A percentile compares a stretch with the other conserved stretches of the same genome.
Evolutionary conservation across 345 rosid genomes (phyloP).

Genomic region (Isatis tinctoria): DNA sequence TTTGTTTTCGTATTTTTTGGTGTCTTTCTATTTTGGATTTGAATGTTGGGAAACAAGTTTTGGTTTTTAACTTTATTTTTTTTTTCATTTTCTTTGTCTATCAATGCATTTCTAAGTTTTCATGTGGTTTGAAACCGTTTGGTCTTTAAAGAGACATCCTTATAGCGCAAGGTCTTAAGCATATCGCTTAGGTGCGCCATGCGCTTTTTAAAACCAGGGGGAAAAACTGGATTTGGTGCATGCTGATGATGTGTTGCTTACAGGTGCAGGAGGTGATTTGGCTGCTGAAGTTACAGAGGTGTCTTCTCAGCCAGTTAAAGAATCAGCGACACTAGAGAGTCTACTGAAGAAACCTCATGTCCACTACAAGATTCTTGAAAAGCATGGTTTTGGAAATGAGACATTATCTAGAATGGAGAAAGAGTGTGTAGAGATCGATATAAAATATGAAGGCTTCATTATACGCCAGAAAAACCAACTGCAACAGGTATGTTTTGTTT

Average conservation of each 20-base stretch:
- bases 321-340: slow-evolving; percentile 72
- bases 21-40: too few relatives aligned
- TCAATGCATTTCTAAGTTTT: too few relatives aligned
- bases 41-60: too few relatives aligned
- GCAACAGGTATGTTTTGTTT: slow-evolving; percentile 56
- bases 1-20: too few relatives aligned
- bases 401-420: slow-evolving; percentile 67
- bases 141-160: too few relatives aligned
- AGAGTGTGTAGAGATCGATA: slow-evolving; percentile 87
- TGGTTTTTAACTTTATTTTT: too few relatives aligned
- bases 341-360: slow-evolving; percentile 94
- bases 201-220: too few relatives aligned
- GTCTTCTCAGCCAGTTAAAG: slow-evolving; percentile 86
- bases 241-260: not conserved
- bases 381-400: slow-evolving; percentile 80
- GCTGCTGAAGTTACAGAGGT: slow-evolving; percentile 62
- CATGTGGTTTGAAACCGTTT: too few relatives aligned
- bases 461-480: slow-evolving; percentile 75
- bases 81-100: too few relatives aligned
- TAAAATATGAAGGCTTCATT: slow-evolving; percentile 94
- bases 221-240: too few relatives aligned
- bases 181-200: too few relatives aligned
- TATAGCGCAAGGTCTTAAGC: too few relatives aligned
- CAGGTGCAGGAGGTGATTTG: slow-evolving; percentile 67
- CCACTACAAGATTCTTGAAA: slow-evolving; percentile 64